phyloP scores from a whole-genome alignment of 2,329 filamentous ascomycete species.

The Herpotrichia juniperi region DNA sequence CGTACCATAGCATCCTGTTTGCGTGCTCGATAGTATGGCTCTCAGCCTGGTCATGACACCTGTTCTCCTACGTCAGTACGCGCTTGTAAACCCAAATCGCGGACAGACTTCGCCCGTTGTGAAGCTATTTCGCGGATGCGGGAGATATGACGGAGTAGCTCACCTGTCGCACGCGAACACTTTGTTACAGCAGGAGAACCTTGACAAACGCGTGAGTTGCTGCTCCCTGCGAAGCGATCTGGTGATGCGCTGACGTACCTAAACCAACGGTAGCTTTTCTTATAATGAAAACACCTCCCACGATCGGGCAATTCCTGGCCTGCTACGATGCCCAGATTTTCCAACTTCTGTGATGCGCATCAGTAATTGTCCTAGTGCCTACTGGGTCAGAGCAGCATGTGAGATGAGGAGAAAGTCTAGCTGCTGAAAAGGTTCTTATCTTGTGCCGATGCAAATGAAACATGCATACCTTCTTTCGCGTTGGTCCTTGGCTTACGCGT shows the following conservation, averaged over 20 bases:
- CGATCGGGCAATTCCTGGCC: slow-evolving; percentile 60
- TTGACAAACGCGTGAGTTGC: slow-evolving; percentile 23
- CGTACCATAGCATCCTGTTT: slow-evolving; percentile 77
- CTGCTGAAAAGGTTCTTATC: neutral
- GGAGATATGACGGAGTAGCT: slow-evolving; percentile 16
- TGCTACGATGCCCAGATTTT: slow-evolving; percentile 60
- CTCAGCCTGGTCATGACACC: slow-evolving; percentile 75
- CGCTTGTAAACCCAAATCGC: neutral
- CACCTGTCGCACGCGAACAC: slow-evolving; percentile 64
- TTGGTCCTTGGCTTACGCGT: slow-evolving; percentile 16
- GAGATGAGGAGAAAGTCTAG: neutral
- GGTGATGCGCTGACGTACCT: slow-evolving; percentile 40
- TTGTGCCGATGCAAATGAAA: neutral
- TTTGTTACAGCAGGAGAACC: slow-evolving; percentile 63
- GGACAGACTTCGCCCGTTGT: slow-evolving; percentile 2
- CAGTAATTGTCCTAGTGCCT: neutral
- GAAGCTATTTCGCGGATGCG: slow-evolving; percentile 12
- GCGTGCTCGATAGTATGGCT: slow-evolving; percentile 82
- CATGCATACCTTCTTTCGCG: slow-evolving; percentile 14
- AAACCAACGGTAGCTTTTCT: slow-evolving; percentile 64
- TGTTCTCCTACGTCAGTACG: slow-evolving; percentile 28
- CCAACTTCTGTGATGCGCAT: slow-evolving; percentile 26
- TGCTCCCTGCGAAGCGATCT: neutral
- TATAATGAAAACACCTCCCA: slow-evolving; percentile 61
- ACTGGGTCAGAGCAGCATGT: neutral